Evolutionary conservation across 441 rosid genomes (phyloP).

Genomic region (Adansonia rubrostipa): DNA sequence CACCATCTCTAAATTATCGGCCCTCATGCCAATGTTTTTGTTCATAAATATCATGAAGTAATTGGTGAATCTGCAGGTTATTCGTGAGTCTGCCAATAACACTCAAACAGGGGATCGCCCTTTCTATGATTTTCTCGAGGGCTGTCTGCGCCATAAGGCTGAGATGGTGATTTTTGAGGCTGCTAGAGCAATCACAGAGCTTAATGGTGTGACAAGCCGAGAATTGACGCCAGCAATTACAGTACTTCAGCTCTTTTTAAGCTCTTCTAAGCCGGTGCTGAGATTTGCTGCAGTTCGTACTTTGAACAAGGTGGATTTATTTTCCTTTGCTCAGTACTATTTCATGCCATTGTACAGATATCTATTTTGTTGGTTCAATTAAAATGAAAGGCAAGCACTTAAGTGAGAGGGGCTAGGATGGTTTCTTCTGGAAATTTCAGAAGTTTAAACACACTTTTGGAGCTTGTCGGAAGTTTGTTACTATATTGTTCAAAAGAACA

Average conservation of each 20-base stretch:
- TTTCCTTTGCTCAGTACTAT: constrained; percentile 9
- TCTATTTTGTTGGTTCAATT: neutral
- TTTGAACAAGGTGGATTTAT: constrained; percentile 76
- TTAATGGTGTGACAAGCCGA: constrained; percentile 81
- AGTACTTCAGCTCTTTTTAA: constrained; percentile 93
- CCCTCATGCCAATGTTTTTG: neutral
- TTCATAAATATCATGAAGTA: constrained; percentile 13
- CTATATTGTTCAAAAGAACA: neutral
- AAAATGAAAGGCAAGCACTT: neutral
- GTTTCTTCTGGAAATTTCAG: constrained; percentile 1
- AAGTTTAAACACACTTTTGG: neutral
- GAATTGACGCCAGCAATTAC: constrained; percentile 94
- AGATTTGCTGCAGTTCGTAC: constrained; percentile 99
- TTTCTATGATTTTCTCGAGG: constrained; percentile 93
- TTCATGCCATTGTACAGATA: neutral
- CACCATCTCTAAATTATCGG: constrained; percentile 13
- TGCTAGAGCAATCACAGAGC: constrained; percentile 98
- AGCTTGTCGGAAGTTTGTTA: neutral
- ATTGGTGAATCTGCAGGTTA: constrained; percentile 56
- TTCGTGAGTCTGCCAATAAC: constrained; percentile 74
- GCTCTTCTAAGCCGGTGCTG: constrained; percentile 90
- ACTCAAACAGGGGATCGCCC: constrained; percentile 91
- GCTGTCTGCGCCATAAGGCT: constrained; percentile 92
- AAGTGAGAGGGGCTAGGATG: neutral
- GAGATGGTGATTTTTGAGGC: constrained; percentile 99